These are phyloP conservation scores for Acer campestre DNA, from an alignment of 345 rosid species.

Conservation along the genomic window DNA sequence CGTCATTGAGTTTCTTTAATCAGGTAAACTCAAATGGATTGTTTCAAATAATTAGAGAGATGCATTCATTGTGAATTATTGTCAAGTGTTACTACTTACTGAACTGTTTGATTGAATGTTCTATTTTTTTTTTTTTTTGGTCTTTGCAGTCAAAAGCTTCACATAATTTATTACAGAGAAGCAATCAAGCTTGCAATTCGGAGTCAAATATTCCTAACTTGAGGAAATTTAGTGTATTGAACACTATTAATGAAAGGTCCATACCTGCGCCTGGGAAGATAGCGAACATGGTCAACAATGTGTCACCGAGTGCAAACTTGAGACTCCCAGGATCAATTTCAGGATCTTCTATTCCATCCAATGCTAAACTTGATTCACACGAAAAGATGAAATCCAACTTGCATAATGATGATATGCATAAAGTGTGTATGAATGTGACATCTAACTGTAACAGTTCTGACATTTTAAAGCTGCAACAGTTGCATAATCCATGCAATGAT, in stretches of 20 bases:
- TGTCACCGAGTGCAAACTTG: slow-evolving; percentile 25
- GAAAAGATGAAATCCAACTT: slow-evolving; percentile 34
- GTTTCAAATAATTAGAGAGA: background rate
- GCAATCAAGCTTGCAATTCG: slow-evolving; percentile 33
- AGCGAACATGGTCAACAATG: slow-evolving; percentile 24
- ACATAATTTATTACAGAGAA: slow-evolving; percentile 36
- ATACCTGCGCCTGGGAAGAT: slow-evolving; percentile 28
- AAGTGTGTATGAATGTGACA: slow-evolving; percentile 27
- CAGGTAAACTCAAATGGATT: slow-evolving; percentile 47
- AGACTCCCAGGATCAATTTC: slow-evolving; percentile 21
- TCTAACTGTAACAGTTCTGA: slow-evolving; percentile 29
- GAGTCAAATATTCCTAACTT: slow-evolving; percentile 36
- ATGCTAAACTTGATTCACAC: slow-evolving; percentile 21
- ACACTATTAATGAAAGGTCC: slow-evolving; percentile 35
- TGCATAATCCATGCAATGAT: slow-evolving; percentile 28
- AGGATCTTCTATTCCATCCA: slow-evolving; percentile 31
- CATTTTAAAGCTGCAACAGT: slow-evolving; percentile 29
- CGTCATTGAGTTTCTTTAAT: slow-evolving; percentile 81
- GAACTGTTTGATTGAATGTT: slow-evolving; percentile 5
- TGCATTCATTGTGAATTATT: background rate
- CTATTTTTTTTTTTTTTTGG: no score
- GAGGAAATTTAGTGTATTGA: slow-evolving; percentile 31
- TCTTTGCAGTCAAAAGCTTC: slow-evolving; percentile 65
- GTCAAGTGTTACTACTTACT: background rate
- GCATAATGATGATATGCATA: slow-evolving; percentile 21